These are phyloP conservation scores for Hysterangium stoloniferum DNA, from an alignment of 768 basidiomycete genomes.

Conservation along the genomic window DNA sequence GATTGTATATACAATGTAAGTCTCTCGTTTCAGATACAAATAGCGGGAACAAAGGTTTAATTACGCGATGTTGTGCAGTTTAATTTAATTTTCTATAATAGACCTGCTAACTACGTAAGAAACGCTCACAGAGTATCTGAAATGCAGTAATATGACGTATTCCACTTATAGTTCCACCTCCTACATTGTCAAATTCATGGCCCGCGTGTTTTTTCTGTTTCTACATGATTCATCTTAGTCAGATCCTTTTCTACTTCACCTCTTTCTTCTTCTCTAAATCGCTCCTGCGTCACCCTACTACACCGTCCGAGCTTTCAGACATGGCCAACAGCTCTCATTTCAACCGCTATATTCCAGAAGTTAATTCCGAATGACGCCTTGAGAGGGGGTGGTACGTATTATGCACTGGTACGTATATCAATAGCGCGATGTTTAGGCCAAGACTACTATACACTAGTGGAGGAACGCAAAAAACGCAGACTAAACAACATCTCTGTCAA, in stretches of 20 bases:
- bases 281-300: slow-evolving; percentile 89
- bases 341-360: slow-evolving; percentile 89
- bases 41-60: too few relatives aligned
- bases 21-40: too few relatives aligned
- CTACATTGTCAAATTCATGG: slow-evolving; percentile 95
- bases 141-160: slow-evolving; percentile 5
- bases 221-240: not conserved
- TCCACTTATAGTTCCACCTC: slow-evolving; percentile 70
- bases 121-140: not conserved
- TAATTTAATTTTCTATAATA: slow-evolving; percentile 35
- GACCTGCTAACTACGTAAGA: slow-evolving; percentile 86
- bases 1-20: slow-evolving; percentile 92
- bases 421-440: slow-evolving; percentile 53
- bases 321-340: slow-evolving; percentile 87
- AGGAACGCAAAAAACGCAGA: slow-evolving; percentile 85
- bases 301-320: slow-evolving; percentile 78
- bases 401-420: slow-evolving; percentile 58
- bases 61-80: too few relatives aligned
- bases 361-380: slow-evolving; percentile 61
- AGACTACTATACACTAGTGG: slow-evolving; percentile 84
- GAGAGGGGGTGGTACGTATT: slow-evolving; percentile 88
- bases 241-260: slow-evolving; percentile 49
- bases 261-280: slow-evolving; percentile 98
- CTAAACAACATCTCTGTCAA: slow-evolving; percentile 93
- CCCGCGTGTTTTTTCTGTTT: slow-evolving; percentile 47